These are phyloP conservation scores for Geranomyces michiganensis DNA, from an alignment of 192 early-diverging fungal species.

Conservation along the genomic window DNA sequence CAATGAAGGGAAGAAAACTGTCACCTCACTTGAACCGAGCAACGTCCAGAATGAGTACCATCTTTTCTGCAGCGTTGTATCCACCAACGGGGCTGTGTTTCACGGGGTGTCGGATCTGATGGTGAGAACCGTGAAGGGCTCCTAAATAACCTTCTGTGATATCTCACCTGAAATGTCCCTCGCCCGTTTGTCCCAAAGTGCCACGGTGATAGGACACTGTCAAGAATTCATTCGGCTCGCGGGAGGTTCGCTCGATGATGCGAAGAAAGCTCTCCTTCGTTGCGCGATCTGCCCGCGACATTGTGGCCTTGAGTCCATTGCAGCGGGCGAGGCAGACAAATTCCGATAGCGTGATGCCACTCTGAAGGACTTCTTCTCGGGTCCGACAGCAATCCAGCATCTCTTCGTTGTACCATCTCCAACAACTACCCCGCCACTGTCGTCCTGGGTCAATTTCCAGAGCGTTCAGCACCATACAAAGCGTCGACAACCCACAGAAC, in stretches of 20 bases:
- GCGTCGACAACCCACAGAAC: constrained; percentile 46
- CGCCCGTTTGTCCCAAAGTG: constrained; percentile 47
- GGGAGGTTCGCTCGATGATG: constrained; percentile 36
- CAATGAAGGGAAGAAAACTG: neutral
- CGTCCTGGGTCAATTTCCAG: constrained; percentile 48
- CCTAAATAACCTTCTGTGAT: constrained; percentile 25
- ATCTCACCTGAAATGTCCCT: constrained; percentile 49
- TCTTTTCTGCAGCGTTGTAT: constrained; percentile 33
- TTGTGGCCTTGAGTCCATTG: constrained; percentile 43
- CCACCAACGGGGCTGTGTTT: constrained; percentile 11
- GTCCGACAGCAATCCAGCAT: constrained; percentile 44
- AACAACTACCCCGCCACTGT: constrained; percentile 47
- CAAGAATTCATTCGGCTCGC: constrained; percentile 36
- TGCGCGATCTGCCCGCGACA: constrained; percentile 34
- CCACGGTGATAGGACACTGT: constrained; percentile 47
- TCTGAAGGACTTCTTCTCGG: constrained; percentile 40
- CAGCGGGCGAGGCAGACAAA: constrained; percentile 42
- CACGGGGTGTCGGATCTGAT: neutral
- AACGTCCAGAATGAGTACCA: constrained; percentile 51
- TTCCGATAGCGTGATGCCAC: constrained; percentile 45
- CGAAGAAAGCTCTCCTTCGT: constrained; percentile 38
- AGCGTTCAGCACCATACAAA: constrained; percentile 50
- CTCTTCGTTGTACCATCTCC: constrained; percentile 53
- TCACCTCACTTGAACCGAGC: constrained; percentile 48
- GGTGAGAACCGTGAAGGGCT: neutral